Evolutionary conservation across 208 protist species (phyloP), one percentile per base, ranked within the genome.

Genomic region (Phytomonas serpens): DNA sequence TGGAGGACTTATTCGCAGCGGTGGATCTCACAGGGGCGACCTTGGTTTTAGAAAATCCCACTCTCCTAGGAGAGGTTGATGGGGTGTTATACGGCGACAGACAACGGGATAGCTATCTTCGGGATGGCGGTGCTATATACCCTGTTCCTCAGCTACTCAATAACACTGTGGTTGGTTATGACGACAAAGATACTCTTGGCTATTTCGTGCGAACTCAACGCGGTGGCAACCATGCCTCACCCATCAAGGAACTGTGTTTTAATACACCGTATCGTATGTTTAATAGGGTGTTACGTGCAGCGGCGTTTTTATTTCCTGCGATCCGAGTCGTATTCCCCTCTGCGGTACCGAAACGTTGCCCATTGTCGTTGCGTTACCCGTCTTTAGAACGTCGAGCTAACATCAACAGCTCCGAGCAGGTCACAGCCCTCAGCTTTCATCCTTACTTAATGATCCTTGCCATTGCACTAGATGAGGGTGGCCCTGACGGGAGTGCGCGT

Each of bases 381-480:
- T 72, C 47, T 57, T 57, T 57, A 57, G 47, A 57, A 57, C 16
- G 68, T 19, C 76, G 57, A 30, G 68, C 73, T 4, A 63, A 61
- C 36, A 14, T 66, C 51, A 67, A 65, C 9, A 75, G 74, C 57
- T 75, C 84, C 7, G 90, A 96, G 76, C 67, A 73, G 64, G 84
- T 92, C n/a, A 79, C 71, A 27, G 77, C 83, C n/a, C 30, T 82
- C 4, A 68, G 68, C 67, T 82, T 82, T 30, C 91, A 96, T 69
- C 82, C 85, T 2, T 33, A 77, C 11, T 71, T 77, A 27, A 51
- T 81, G 76, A 47, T 89, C 47, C 71, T 96, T 19, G 91, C 91
- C 11, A 82, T 88, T 31, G 88, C 79, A 14, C 72, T 92, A 30
- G 82, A 91, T 19, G 88, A 90, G 61, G 85, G 84, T 3, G 71